These are phyloP conservation scores for Ophiostoma australiae DNA, from an alignment of 2,329 filamentous ascomycete genomes.

Conservation along the genomic window DNA sequence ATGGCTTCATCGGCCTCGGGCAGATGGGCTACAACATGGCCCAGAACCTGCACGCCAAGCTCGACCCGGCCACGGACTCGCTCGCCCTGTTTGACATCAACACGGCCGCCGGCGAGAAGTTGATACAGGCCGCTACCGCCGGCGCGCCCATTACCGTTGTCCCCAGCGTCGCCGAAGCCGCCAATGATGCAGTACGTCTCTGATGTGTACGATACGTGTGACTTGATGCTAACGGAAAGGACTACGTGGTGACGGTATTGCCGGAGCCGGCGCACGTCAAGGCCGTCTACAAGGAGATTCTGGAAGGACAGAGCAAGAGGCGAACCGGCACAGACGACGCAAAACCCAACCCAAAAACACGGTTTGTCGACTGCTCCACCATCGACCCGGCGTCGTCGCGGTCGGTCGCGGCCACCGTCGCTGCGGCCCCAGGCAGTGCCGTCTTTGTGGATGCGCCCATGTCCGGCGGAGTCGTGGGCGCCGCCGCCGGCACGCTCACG, in stretches of 20 bases:
- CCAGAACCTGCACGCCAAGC: slow-evolving; percentile 55
- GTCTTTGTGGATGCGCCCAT: slow-evolving; percentile 93
- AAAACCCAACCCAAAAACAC: slow-evolving; percentile 24
- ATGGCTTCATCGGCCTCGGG: slow-evolving; percentile 57
- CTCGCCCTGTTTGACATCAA: slow-evolving; percentile 56
- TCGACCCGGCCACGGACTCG: slow-evolving; percentile 45
- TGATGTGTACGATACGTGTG: neutral
- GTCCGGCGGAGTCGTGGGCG: slow-evolving; percentile 92
- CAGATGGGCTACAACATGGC: slow-evolving; percentile 63
- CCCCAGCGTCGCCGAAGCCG: slow-evolving; percentile 44
- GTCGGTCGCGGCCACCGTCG: slow-evolving; percentile 65
- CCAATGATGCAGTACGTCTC: slow-evolving; percentile 47
- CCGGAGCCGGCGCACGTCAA: slow-evolving; percentile 86
- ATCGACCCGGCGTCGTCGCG: slow-evolving; percentile 86
- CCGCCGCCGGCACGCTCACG: slow-evolving; percentile 77
- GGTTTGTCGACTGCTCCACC: slow-evolving; percentile 95
- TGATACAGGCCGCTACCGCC: slow-evolving; percentile 44
- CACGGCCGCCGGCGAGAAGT: slow-evolving; percentile 41
- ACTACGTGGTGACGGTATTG: slow-evolving; percentile 80
- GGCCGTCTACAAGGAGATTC: slow-evolving; percentile 71
- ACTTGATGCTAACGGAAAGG: slow-evolving; percentile 45
- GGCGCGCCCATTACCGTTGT: slow-evolving; percentile 47
- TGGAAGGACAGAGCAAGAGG: slow-evolving; percentile 37
- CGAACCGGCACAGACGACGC: too few species aligned
- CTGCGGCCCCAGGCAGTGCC: slow-evolving; percentile 39